Evolutionary conservation across 2,329 filamentous ascomycete genomes (phyloP).

Genomic region (Gremmenia infestans): DNA sequence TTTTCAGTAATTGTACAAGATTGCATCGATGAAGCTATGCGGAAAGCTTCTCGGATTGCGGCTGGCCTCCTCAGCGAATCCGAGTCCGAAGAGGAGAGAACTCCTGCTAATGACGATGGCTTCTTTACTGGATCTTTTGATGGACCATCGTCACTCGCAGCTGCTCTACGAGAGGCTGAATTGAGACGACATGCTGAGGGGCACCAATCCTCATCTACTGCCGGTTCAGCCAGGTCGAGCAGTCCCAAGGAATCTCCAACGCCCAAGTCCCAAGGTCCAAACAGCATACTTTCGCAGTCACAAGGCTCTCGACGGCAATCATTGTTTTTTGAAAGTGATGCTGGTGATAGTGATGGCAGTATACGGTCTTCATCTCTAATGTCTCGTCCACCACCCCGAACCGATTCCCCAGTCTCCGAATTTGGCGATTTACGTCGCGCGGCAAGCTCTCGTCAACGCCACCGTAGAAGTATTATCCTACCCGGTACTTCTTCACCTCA

Average conservation of each 20-base stretch:
- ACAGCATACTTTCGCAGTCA: slow-evolving; percentile 52
- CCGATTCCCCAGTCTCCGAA: slow-evolving; percentile 88
- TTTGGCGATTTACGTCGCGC: slow-evolving; percentile 70
- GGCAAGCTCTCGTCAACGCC: slow-evolving; percentile 74
- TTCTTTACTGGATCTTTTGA: slow-evolving; percentile 53
- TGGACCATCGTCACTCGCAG: slow-evolving; percentile 50
- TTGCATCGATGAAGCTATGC: slow-evolving; percentile 87
- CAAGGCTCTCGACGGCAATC: slow-evolving; percentile 69
- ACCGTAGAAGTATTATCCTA: slow-evolving; percentile 81
- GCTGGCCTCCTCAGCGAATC: slow-evolving; percentile 79
- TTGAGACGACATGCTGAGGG: slow-evolving; percentile 30
- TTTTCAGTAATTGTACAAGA: slow-evolving; percentile 91
- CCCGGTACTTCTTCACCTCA: slow-evolving; percentile 73
- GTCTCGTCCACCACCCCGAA: slow-evolving; percentile 62
- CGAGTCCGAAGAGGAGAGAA: slow-evolving; percentile 39
- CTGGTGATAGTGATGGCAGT: slow-evolving; percentile 81
- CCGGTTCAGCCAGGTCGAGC: slow-evolving; percentile 72
- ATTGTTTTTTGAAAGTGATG: slow-evolving; percentile 76
- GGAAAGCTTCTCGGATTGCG: slow-evolving; percentile 83
- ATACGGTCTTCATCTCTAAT: slow-evolving; percentile 73
- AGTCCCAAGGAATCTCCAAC: slow-evolving; percentile 90
- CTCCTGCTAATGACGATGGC: slow-evolving; percentile 46
- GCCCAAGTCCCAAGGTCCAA: slow-evolving; percentile 69
- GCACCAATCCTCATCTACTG: slow-evolving; percentile 46
- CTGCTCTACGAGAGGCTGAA: slow-evolving; percentile 42